These are phyloP conservation scores for Amaranthus palmeri DNA, from an alignment of 148 eudicot genomes.

Conservation along the genomic window DNA sequence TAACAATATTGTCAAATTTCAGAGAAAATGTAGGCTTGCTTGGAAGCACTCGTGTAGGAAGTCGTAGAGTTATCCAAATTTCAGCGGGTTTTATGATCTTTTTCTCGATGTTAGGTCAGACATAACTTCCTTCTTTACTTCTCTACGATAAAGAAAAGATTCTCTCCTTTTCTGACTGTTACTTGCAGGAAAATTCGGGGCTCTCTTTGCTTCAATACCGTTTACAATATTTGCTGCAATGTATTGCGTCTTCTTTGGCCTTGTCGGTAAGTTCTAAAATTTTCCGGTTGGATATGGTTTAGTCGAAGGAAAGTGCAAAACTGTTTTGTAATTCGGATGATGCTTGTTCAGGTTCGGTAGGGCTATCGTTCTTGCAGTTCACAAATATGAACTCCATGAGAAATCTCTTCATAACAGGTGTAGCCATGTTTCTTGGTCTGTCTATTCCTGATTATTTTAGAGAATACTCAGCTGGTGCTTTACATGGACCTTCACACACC, in stretches of 20 bases:
- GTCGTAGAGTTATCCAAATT: constrained; percentile 94
- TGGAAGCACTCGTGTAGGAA: constrained; percentile 95
- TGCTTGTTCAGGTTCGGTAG: constrained; percentile 67
- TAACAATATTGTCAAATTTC: constrained; percentile 24
- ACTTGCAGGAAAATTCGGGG: constrained; percentile 91
- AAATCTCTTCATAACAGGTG: constrained; percentile 83
- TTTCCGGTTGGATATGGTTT: neutral
- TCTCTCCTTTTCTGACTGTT: neutral
- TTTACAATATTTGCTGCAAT: constrained; percentile 91
- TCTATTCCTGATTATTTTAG: constrained; percentile 91
- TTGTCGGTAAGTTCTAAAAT: constrained; percentile 58
- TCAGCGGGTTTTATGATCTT: constrained; percentile 98
- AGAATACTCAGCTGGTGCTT: constrained; percentile 67
- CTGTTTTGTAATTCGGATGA: constrained; percentile 1
- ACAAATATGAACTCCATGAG: constrained; percentile 99
- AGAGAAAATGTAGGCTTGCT: constrained; percentile 93
- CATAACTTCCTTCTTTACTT: neutral
- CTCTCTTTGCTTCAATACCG: constrained; percentile 94
- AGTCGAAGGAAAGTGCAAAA: neutral
- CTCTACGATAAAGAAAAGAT: neutral
- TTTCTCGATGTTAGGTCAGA: constrained; percentile 81
- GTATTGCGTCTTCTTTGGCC: constrained; percentile 88
- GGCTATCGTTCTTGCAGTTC: constrained; percentile 91
- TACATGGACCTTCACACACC: constrained; percentile 90
- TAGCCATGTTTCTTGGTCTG: constrained; percentile 80